Percentiles rank a stretch among this genome's conserved stretches.
phyloP scores from a whole-genome alignment of 345 rosid genomes.

The Linum tenue region DNA sequence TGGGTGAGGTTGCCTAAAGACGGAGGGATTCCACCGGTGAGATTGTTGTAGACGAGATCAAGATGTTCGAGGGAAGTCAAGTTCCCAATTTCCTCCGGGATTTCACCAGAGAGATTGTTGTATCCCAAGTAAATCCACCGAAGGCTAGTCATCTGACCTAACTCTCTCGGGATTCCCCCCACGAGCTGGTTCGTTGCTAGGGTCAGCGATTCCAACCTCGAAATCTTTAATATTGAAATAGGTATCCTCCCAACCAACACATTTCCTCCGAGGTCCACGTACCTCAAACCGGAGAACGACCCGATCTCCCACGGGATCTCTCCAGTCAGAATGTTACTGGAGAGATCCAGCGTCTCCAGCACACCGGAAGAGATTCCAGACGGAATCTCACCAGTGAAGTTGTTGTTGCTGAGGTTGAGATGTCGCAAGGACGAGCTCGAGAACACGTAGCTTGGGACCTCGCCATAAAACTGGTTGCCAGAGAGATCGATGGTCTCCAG shows the following conservation, averaged over 20 bases:
- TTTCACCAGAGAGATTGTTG: conserved; percentile 72
- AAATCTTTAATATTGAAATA: conserved; percentile 34
- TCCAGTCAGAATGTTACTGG: conserved; percentile 73
- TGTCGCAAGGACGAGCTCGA: conserved; percentile 36
- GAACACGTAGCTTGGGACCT: conserved; percentile 40
- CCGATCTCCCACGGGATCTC: conserved; percentile 44
- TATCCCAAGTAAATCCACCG: conserved; percentile 84
- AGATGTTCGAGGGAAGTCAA: conserved; percentile 54
- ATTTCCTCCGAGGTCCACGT: conserved; percentile 84
- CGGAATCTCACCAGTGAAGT: conserved; percentile 41
- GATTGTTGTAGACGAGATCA: conserved; percentile 84
- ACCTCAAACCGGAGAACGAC: conserved; percentile 36
- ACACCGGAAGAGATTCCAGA: background rate
- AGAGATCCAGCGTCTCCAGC: conserved; percentile 62
- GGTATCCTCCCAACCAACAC: conserved; percentile 56
- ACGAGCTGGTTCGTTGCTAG: conserved; percentile 68
- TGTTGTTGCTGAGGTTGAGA: conserved; percentile 81
- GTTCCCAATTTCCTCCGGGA: conserved; percentile 53
- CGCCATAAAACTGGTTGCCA: conserved; percentile 50
- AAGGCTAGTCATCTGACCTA: conserved; percentile 46
- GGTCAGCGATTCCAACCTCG: conserved; percentile 48
- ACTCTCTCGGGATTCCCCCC: conserved; percentile 44
- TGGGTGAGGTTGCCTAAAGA: conserved; percentile 47
- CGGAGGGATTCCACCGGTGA: conserved; percentile 60
- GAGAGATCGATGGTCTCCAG: conserved; percentile 54